Conservation (phyloP, 2,329 filamentous ascomycete genomes). For the Epichloe glyceriae region DNA sequence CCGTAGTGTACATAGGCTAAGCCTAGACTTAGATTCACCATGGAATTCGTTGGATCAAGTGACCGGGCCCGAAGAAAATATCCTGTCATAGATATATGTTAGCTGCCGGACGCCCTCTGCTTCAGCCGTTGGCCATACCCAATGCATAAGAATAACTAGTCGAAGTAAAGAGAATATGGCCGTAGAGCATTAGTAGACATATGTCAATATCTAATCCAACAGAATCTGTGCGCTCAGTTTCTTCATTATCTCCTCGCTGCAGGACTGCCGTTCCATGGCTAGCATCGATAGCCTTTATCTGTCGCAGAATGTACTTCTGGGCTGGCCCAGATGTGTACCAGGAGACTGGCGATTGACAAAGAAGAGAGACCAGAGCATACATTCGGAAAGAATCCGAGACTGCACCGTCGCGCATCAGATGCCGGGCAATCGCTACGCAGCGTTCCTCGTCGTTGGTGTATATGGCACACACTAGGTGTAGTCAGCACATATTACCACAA, state of each 20-base stretch:
- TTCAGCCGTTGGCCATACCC: conserved; percentile 28
- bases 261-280: conserved; percentile 30
- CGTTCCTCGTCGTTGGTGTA: conserved; percentile 68
- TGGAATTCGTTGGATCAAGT: conserved; percentile 61
- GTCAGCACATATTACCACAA: not conserved
- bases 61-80: conserved; percentile 74
- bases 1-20: conserved; percentile 80
- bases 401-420: conserved; percentile 71
- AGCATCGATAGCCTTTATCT: conserved; percentile 81
- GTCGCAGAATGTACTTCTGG: conserved; percentile 83
- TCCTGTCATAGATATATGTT: conserved; percentile 25
- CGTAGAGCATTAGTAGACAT: conserved; percentile 75
- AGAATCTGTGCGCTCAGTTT: not conserved
- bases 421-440: conserved; percentile 59
- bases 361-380: conserved; percentile 63
- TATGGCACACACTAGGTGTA: conserved; percentile 59
- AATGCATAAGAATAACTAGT: conserved; percentile 74
- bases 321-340: conserved; percentile 72
- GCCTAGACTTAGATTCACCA: conserved; percentile 69
- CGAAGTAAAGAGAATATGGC: conserved; percentile 74
- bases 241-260: conserved; percentile 13
- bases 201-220: conserved; percentile 47
- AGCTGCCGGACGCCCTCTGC: not conserved
- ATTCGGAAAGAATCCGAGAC: conserved; percentile 77
- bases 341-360: conserved; percentile 58